Conservation (phyloP, 2,329 filamentous ascomycete genomes). For the Chaetomiaceae sp. region DNA sequence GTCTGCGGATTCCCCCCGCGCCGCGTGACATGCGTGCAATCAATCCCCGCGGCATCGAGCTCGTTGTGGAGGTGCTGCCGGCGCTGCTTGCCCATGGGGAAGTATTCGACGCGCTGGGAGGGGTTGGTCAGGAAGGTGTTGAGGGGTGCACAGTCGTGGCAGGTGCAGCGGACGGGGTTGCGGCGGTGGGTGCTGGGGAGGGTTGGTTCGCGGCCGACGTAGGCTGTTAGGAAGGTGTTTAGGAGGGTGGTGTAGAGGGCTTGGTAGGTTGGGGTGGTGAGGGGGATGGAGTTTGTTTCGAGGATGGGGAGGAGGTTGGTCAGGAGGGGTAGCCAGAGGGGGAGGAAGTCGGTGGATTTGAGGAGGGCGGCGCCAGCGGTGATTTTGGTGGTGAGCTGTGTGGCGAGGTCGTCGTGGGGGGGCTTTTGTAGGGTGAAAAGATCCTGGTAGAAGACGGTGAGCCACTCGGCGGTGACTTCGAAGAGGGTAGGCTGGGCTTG, state of each 20-base stretch:
- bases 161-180: constrained; percentile 1
- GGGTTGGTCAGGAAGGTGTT: not conserved
- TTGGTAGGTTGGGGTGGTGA: constrained; percentile 5
- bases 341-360: not conserved
- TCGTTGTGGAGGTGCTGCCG: not conserved
- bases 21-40: not conserved
- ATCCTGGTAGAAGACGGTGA: too few relatives aligned
- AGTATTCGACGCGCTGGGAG: not conserved
- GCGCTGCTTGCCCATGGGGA: not conserved
- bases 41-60: not conserved
- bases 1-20: not conserved
- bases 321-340: constrained; percentile 7
- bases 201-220: not conserved
- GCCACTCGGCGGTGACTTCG: too few relatives aligned
- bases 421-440: too few relatives aligned
- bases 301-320: not conserved
- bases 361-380: not conserved
- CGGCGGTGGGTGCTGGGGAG: constrained; percentile 1
- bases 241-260: not conserved
- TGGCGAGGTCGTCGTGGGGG: not conserved
- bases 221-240: not conserved
- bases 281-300: not conserved
- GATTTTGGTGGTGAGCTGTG: not conserved
- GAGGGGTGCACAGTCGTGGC: constrained; percentile 4
- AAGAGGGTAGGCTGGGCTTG: too few relatives aligned